Evolutionary conservation across 2,329 filamentous ascomycete genomes (phyloP).

Genomic region (Alternaria metachromatica): DNA sequence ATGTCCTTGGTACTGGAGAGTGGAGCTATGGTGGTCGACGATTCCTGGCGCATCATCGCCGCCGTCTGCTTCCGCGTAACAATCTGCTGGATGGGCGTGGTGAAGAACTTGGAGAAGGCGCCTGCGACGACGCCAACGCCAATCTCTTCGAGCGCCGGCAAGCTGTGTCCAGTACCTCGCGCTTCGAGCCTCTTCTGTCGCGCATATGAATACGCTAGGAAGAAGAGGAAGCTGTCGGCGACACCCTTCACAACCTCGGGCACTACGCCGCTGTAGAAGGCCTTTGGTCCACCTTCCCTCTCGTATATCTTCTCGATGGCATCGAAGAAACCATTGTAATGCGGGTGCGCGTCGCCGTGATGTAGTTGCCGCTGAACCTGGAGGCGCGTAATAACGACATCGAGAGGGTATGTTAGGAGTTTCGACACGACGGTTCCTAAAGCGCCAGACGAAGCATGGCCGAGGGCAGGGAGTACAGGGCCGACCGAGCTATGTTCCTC

Average conservation of each 20-base stretch:
- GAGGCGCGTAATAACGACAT: constrained; percentile 80
- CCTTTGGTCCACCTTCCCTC: constrained; percentile 71
- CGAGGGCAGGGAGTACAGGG: constrained; percentile 72
- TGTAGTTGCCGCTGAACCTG: constrained; percentile 74
- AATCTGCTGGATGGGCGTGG: constrained; percentile 81
- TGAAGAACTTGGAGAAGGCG: constrained; percentile 75
- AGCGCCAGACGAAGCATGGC: constrained; percentile 82
- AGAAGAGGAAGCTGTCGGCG: constrained; percentile 83
- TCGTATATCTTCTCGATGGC: constrained; percentile 74
- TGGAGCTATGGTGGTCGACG: constrained; percentile 35
- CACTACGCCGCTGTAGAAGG: constrained; percentile 65
- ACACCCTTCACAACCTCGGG: constrained; percentile 56
- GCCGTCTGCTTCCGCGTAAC: constrained; percentile 82
- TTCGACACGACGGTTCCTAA: constrained; percentile 81
- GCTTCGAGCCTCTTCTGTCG: constrained; percentile 52
- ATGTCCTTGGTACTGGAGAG: constrained; percentile 61
- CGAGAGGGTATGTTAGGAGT: constrained; percentile 78
- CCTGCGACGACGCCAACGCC: constrained; percentile 76
- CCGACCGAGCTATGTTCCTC: constrained; percentile 38
- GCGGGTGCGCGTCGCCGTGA: constrained; percentile 47
- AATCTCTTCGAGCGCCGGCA: constrained; percentile 75
- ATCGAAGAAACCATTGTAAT: constrained; percentile 72
- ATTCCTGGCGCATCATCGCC: constrained; percentile 55
- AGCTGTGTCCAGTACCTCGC: constrained; percentile 39
- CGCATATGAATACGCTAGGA: constrained; percentile 75